phyloP scores from a whole-genome alignment of 441 rosid species.

The Gossypium armourianum region DNA sequence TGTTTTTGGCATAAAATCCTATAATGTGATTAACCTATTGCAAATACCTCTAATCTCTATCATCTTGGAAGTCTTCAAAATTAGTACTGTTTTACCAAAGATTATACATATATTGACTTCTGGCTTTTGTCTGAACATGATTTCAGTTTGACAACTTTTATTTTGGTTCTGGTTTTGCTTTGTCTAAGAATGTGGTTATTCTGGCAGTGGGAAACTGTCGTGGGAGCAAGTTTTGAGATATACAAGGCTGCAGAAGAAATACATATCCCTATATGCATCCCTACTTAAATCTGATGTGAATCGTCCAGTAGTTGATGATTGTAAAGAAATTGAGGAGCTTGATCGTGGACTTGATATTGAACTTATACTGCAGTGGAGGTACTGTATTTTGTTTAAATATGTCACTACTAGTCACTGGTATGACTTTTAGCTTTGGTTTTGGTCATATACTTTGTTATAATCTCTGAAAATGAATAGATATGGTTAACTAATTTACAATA shows the following conservation, averaged over 20 bases:
- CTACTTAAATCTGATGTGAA: constrained; percentile 70
- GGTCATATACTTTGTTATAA: background rate
- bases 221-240: constrained; percentile 84
- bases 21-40: background rate
- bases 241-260: constrained; percentile 75
- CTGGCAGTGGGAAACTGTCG: constrained; percentile 83
- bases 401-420: background rate
- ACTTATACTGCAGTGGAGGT: constrained; percentile 97
- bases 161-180: constrained; percentile 16
- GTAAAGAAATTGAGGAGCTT: constrained; percentile 68
- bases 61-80: background rate
- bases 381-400: constrained; percentile 20
- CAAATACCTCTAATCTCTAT: background rate
- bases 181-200: constrained; percentile 28
- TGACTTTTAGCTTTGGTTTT: background rate
- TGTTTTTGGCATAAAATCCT: background rate
- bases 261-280: constrained; percentile 75
- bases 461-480: background rate
- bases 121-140: background rate
- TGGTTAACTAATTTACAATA: background rate
- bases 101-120: background rate
- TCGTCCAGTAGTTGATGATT: constrained; percentile 55
- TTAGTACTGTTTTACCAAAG: background rate
- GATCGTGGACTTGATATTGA: constrained; percentile 86
- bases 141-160: background rate